Conservation (phyloP, 2,329 filamentous ascomycete genomes). For the Clarireedia sp. region DNA sequence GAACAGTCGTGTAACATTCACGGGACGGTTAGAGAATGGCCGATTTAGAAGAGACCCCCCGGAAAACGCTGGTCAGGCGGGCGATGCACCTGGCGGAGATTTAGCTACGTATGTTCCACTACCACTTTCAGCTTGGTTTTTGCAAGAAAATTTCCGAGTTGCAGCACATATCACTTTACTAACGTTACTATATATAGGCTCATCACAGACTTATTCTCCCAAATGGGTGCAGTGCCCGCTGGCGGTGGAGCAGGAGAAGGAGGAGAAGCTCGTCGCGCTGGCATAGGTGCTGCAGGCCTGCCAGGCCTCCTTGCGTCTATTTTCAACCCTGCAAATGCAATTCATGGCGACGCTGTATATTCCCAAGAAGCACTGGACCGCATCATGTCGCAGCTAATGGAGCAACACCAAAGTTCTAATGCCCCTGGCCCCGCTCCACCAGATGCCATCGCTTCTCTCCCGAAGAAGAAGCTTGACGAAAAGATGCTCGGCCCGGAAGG, state of each 20-base stretch:
- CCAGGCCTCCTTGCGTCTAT: constrained; percentile 46
- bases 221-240: constrained; percentile 9
- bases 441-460: constrained; percentile 64
- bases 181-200: constrained; percentile 23
- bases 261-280: constrained; percentile 20
- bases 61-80: constrained; percentile 40
- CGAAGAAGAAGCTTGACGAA: constrained; percentile 61
- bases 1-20: constrained; percentile 27
- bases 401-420: constrained; percentile 66
- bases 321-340: constrained; percentile 43
- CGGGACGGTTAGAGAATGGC: constrained; percentile 18
- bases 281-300: constrained; percentile 36
- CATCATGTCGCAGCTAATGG: constrained; percentile 83
- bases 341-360: constrained; percentile 75
- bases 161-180: constrained; percentile 7
- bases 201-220: constrained; percentile 23
- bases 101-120: constrained; percentile 37
- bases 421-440: constrained; percentile 76
- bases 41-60: constrained; percentile 42
- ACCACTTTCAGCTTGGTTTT: background rate
- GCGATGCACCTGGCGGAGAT: constrained; percentile 37
- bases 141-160: no score
- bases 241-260: constrained; percentile 14
- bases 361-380: constrained; percentile 85
- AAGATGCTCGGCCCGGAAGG: constrained; percentile 57